These are phyloP conservation scores for Blepharisma japonicum DNA, from an alignment of 73 alveolate species.

Conservation along the genomic window DNA sequence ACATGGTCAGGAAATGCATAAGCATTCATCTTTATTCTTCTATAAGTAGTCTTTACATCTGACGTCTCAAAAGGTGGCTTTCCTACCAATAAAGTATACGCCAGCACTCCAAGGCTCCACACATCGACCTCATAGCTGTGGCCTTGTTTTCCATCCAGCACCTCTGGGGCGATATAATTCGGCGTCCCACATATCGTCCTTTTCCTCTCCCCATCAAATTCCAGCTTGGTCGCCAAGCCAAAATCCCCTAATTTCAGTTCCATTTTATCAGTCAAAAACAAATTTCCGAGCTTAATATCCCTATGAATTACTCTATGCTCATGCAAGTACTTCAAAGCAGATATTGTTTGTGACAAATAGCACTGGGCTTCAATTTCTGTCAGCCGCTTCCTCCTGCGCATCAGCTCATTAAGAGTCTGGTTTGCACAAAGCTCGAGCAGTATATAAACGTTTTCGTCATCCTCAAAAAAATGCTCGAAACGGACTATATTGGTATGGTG, in stretches of 20 bases:
- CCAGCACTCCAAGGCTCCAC: constrained; percentile 87
- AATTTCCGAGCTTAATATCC: constrained; percentile 77
- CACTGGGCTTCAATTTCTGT: constrained; percentile 59
- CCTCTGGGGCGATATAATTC: constrained; percentile 88
- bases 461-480: constrained; percentile 90
- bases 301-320: constrained; percentile 66
- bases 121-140: constrained; percentile 86
- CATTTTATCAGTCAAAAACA: constrained; percentile 72
- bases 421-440: constrained; percentile 59
- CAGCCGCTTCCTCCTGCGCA: constrained; percentile 51
- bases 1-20: constrained; percentile 77
- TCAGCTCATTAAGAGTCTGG: constrained; percentile 57
- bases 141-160: constrained; percentile 66
- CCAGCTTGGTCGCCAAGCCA: constrained; percentile 80
- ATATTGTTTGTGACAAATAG: constrained; percentile 41
- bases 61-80: constrained; percentile 86
- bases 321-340: constrained; percentile 59
- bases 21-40: constrained; percentile 60
- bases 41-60: constrained; percentile 78
- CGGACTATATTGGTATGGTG: constrained; percentile 89
- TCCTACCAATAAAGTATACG: constrained; percentile 74
- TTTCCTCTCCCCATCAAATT: constrained; percentile 78
- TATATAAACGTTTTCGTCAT: constrained; percentile 53
- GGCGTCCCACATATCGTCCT: constrained; percentile 89
- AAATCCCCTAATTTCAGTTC: constrained; percentile 82